Base-by-base conservation (phyloP, 768 basidiomycete species). In the Pleurotus citrinopileatus region DNA sequence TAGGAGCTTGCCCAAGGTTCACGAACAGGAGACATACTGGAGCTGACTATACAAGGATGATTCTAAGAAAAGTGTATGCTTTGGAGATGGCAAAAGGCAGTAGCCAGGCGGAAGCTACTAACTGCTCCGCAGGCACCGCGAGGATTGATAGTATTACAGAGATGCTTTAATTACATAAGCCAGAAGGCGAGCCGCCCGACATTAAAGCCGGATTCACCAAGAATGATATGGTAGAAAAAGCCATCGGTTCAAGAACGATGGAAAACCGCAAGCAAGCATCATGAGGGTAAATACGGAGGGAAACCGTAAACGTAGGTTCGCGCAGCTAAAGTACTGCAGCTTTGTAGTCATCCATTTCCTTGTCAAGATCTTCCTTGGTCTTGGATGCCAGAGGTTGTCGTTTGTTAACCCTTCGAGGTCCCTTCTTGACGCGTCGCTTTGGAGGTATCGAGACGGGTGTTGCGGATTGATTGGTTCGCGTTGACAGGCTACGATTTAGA, bases 341-440 rank as follows among this genome's bases (percentile, higher is more conserved):
- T 46, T 78, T 78, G 58, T 90, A 91, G 45, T 86, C 84, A 53
- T 91, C 89, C 86, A 91, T 90, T 66, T 91, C 89, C 64, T 79
- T 75, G 65, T 91, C 89, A 20, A 91, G 74, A 55, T 90, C 80
- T 23, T 77, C 83, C 5, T 71, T 63, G 0, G 86, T 66, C 54
- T 67, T 80, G 12, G 65, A 57, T 3, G 67, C 54, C 44, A 56
- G 55, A 26, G 60, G 51, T 57, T 59, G 60, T 12, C 57, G 60
- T 67, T 90, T 90, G 62, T 88, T 89, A 38, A 89, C 64, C 34
- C 89, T 80, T 61, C 81, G 84, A 0, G 89, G 86, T 0, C 89
- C 89, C 61, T 90, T 91, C 72, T 86, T 89, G 36, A 72, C 68
- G 25, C 82, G 80, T 28, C 74, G 70, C 42, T 69, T 68, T 17